Base-by-base conservation (phyloP, 1,284 basidiomycete species). In the Naganishia sp. region DNA sequence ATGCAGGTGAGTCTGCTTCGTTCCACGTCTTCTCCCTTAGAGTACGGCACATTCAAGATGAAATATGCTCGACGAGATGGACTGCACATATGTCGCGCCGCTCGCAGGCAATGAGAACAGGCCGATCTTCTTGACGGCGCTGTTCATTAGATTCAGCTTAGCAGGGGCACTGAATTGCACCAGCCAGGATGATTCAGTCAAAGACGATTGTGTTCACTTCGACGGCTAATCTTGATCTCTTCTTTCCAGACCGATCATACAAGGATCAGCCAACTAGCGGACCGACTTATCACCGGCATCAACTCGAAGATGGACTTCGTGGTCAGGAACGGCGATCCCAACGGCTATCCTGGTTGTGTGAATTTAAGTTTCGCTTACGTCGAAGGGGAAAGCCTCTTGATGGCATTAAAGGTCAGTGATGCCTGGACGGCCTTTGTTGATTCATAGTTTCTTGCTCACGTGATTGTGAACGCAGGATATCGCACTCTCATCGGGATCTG, bases 281-380 rank as follows among this genome's bases (percentile, higher is more conserved):
- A 94, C 72, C 88, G 93, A 33, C 85, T 99, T 52, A 85, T 94
- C 72, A 79, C 87, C 60, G 88, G 87, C 65, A 90, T 99, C 78
- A 90, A 89, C 69, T 83, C 87, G 2, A 84, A 89, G 73, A 89
- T 98, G 43, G 90, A 92, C 67, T 88, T 92, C 73, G 92, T 99
- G 66, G 87, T 97, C 54, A 87, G 95, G 63, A 99, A 99, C 77
- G 96, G 96, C 31, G 94, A 98, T 78, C 79, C 83, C 0, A 83
- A 87, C 66, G 95, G 93, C 18, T 95, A 92, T 79, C 87, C 92
- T 7, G 92, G 92, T 48, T 98, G 94, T 78, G 86, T 97, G 75
- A 98, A 98, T 80, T 83, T 99, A 50, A 94, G 90, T 69, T 99
- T 98, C 79, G 87, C 94, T 13, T 99, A 97, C 77, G 94, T 99